Evolutionary conservation across 2,329 filamentous ascomycete genomes (phyloP).

Genomic region (Ophiostoma triangulosporum): DNA sequence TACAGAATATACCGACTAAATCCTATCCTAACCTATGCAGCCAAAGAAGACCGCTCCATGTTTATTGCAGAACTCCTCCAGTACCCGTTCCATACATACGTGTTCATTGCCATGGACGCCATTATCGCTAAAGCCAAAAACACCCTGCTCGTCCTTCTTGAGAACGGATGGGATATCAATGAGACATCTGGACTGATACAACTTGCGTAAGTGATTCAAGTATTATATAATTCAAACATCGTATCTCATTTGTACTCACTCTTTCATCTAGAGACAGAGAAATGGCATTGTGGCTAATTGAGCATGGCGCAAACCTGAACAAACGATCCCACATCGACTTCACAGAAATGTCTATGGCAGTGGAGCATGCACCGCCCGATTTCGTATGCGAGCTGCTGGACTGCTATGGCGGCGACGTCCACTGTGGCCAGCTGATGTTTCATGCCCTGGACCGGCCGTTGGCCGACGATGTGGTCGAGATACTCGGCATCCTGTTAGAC

Average conservation of each 20-base stretch:
- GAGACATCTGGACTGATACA: not conserved
- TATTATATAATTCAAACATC: too few relatives aligned
- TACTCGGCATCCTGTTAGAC: not conserved
- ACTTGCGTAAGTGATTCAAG: conserved; percentile 2
- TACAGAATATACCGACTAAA: not conserved
- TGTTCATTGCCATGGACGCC: conserved; percentile 4
- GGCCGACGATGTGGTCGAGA: conserved; percentile 20
- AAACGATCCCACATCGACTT: not conserved
- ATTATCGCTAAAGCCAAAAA: not conserved
- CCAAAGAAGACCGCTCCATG: too few relatives aligned
- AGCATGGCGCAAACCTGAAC: conserved; percentile 3
- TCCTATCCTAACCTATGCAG: too few relatives aligned
- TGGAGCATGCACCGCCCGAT: not conserved
- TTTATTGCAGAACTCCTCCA: conserved; percentile 1
- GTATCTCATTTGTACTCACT: too few relatives aligned
- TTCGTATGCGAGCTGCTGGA: conserved; percentile 4
- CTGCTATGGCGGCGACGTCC: not conserved
- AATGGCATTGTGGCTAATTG: conserved; percentile 2
- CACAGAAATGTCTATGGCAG: conserved; percentile 2
- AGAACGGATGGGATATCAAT: conserved; percentile 4
- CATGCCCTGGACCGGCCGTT: not conserved
- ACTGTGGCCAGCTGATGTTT: conserved; percentile 2
- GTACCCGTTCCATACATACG: not conserved
- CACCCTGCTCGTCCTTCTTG: conserved; percentile 3
- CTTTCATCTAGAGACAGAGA: not conserved